Evolutionary conservation across 2,329 filamentous ascomycete species (phyloP).

Genomic region (Diaporthe amygdali): DNA sequence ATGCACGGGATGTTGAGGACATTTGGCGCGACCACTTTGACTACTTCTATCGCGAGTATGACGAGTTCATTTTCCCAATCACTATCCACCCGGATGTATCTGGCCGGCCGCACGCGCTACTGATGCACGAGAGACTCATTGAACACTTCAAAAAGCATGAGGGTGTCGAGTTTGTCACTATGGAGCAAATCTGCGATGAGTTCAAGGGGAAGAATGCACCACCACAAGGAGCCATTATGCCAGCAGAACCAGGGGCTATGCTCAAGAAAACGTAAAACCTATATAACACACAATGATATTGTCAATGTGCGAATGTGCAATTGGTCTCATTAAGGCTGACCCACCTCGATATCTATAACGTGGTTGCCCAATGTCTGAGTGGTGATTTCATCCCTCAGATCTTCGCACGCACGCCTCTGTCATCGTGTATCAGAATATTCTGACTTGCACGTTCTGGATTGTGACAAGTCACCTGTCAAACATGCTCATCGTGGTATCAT

Average conservation of each 20-base stretch:
- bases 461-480: not conserved
- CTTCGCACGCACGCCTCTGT: not conserved
- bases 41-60: slow-evolving; percentile 78
- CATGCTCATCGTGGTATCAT: too few species aligned
- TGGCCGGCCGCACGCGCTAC: slow-evolving; percentile 71
- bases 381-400: not conserved
- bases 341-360: not conserved
- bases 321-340: too few species aligned
- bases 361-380: too few species aligned
- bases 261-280: slow-evolving; percentile 42
- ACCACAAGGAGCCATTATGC: slow-evolving; percentile 64
- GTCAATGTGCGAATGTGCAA: not conserved
- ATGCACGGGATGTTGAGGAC: slow-evolving; percentile 63
- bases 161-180: slow-evolving; percentile 70
- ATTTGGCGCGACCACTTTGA: slow-evolving; percentile 72
- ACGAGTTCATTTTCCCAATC: slow-evolving; percentile 79
- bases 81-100: slow-evolving; percentile 78
- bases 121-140: slow-evolving; percentile 56
- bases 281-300: not conserved
- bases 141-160: slow-evolving; percentile 63
- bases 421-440: not conserved
- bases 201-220: slow-evolving; percentile 71
- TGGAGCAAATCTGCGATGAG: slow-evolving; percentile 74
- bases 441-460: not conserved
- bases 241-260: slow-evolving; percentile 58